A percentile compares a stretch with the other conserved stretches of the same genome.
phyloP scores from a whole-genome alignment of 2,329 filamentous ascomycete genomes.

The Drechslerella coelobrocha region DNA sequence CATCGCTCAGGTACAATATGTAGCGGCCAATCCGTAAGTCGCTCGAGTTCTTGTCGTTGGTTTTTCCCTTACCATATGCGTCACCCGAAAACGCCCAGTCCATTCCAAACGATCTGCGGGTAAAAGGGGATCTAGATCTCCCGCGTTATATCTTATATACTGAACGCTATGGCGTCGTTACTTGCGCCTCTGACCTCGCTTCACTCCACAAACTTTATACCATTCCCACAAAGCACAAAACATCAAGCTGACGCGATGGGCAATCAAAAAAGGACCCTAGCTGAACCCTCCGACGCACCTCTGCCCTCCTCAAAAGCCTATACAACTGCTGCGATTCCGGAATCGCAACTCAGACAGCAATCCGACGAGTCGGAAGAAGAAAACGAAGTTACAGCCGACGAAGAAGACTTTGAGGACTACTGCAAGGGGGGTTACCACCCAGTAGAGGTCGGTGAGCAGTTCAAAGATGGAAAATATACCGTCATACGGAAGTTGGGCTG shows the following conservation, averaged over 20 bases:
- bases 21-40: conserved; percentile 50
- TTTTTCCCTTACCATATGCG: conserved; percentile 8
- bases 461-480: conserved; percentile 96
- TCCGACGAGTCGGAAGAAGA: conserved; percentile 80
- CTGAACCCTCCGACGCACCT: conserved; percentile 60
- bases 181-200: conserved; percentile 20
- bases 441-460: conserved; percentile 90
- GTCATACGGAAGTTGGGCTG: conserved; percentile 92
- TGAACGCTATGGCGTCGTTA: conserved; percentile 11
- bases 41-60: conserved; percentile 14
- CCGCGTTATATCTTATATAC: not conserved
- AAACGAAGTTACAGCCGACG: conserved; percentile 91
- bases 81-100: conserved; percentile 12
- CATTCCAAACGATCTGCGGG: conserved; percentile 12
- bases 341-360: conserved; percentile 68
- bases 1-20: conserved; percentile 47
- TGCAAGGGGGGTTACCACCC: conserved; percentile 99
- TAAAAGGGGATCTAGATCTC: conserved; percentile 18
- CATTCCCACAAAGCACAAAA: conserved; percentile 5
- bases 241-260: conserved; percentile 37
- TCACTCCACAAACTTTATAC: conserved; percentile 29
- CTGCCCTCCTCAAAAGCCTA: conserved; percentile 62
- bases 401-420: conserved; percentile 99
- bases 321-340: conserved; percentile 59
- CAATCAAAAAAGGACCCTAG: conserved; percentile 46